phyloP scores from a whole-genome alignment of 2,329 filamentous ascomycete genomes.

The Sporothrix protearum region DNA sequence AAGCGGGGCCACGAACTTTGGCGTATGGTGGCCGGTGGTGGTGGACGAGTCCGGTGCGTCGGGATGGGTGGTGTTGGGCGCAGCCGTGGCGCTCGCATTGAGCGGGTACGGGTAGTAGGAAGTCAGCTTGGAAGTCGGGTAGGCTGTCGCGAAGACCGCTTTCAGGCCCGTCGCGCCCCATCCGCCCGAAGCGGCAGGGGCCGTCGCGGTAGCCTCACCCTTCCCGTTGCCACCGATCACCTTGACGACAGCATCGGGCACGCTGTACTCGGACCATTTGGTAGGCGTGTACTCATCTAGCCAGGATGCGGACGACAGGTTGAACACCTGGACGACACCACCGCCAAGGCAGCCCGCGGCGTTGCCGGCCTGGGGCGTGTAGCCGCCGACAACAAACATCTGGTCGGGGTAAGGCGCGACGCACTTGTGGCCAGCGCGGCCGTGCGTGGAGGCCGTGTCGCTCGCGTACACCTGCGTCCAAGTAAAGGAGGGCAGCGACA shows the following conservation, averaged over 20 bases:
- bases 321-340: slow-evolving; percentile 63
- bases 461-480: slow-evolving; percentile 60
- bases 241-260: slow-evolving; percentile 60
- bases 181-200: slow-evolving; percentile 53
- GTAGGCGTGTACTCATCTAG: slow-evolving; percentile 64
- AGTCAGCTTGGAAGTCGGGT: slow-evolving; percentile 54
- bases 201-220: slow-evolving; percentile 67
- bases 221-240: slow-evolving; percentile 64
- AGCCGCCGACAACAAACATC: slow-evolving; percentile 75
- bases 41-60: slow-evolving; percentile 24
- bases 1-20: slow-evolving; percentile 58
- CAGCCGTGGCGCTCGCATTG: slow-evolving; percentile 24
- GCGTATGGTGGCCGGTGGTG: slow-evolving; percentile 40
- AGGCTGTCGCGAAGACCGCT: slow-evolving; percentile 52
- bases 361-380: slow-evolving; percentile 37
- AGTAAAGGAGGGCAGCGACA: slow-evolving; percentile 75
- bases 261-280: slow-evolving; percentile 61
- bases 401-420: slow-evolving; percentile 73
- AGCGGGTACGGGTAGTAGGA: slow-evolving; percentile 59
- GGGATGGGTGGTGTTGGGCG: slow-evolving; percentile 30
- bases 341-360: slow-evolving; percentile 46
- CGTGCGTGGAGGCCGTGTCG: slow-evolving; percentile 44
- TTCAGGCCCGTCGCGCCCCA: slow-evolving; percentile 51
- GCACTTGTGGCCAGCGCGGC: slow-evolving; percentile 70
- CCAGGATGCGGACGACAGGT: slow-evolving; percentile 68